Evolutionary conservation across 2,329 filamentous ascomycete genomes (phyloP).

Genomic region (Ophiostoma montium): DNA sequence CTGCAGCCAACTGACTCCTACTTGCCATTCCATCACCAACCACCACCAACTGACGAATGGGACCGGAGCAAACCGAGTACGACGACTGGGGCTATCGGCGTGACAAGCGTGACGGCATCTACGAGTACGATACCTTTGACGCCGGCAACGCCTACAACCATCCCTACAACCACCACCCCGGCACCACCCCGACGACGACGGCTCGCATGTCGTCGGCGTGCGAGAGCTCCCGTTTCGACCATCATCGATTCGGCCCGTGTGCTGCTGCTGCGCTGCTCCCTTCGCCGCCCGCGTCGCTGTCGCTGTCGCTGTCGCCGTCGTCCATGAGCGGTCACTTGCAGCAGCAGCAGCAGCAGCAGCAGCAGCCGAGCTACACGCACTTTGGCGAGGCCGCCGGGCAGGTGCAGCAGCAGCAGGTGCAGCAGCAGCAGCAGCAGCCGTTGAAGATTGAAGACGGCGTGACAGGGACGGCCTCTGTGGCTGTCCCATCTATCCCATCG

Average conservation of each 20-base stretch:
- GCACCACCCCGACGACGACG: neutral
- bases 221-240: neutral
- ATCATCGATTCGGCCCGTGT: neutral
- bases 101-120: too few species aligned
- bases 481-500: too few species aligned
- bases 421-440: neutral
- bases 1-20: too few species aligned
- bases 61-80: neutral
- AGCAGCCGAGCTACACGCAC: slow-evolving; percentile 6
- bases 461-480: too few species aligned
- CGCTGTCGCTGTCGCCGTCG: slow-evolving; percentile 2
- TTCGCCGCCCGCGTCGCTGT: neutral
- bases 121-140: too few species aligned
- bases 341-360: neutral
- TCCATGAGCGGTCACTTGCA: slow-evolving; percentile 12
- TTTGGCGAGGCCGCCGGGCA: slow-evolving; percentile 10
- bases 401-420: neutral
- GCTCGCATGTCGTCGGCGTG: neutral
- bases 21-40: neutral
- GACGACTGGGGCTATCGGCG: neutral
- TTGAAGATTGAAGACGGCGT: slow-evolving; percentile 8
- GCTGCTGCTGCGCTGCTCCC: neutral
- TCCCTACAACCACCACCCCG: neutral
- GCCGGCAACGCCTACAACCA: neutral
- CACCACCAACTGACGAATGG: too few species aligned